These are phyloP conservation scores for Solioccasus polychromus DNA, from an alignment of 768 basidiomycete genomes.

Conservation along the genomic window DNA sequence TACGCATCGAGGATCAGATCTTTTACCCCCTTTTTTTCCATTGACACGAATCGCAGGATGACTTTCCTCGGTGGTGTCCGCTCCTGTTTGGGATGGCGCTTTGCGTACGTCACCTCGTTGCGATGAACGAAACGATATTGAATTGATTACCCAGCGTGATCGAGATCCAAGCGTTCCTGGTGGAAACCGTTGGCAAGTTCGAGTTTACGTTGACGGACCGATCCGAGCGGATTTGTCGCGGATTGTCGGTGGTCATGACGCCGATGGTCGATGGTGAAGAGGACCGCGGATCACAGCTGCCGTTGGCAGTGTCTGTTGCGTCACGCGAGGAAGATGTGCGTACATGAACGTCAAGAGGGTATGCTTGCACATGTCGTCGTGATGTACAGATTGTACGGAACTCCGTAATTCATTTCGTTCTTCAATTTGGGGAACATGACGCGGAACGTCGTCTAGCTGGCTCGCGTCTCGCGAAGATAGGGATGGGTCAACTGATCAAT, in stretches of 20 bases:
- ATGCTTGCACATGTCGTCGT: too few relatives aligned
- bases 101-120: constrained; percentile 19
- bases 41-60: constrained; percentile 7
- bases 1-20: too few relatives aligned
- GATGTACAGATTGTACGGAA: too few relatives aligned
- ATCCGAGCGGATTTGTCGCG: constrained; percentile 26
- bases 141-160: constrained; percentile 26
- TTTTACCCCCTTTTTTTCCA: too few relatives aligned
- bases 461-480: too few relatives aligned
- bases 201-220: constrained; percentile 42
- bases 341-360: too few relatives aligned
- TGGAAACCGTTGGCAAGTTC: constrained; percentile 50
- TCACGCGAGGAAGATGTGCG: too few relatives aligned
- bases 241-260: constrained; percentile 29
- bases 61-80: constrained; percentile 15
- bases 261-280: constrained; percentile 35
- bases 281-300: constrained; percentile 30
- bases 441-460: too few relatives aligned
- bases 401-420: too few relatives aligned
- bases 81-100: constrained; percentile 27
- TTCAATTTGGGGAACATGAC: too few relatives aligned
- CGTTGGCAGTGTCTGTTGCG: constrained; percentile 23
- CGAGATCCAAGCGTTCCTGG: constrained; percentile 55
- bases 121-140: neutral
- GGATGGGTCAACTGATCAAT: too few relatives aligned